Evolutionary conservation across 176 grass and related monocot species (phyloP), one percentile per base, ranked within the genome.

Genomic region (Otatea glauca): DNA sequence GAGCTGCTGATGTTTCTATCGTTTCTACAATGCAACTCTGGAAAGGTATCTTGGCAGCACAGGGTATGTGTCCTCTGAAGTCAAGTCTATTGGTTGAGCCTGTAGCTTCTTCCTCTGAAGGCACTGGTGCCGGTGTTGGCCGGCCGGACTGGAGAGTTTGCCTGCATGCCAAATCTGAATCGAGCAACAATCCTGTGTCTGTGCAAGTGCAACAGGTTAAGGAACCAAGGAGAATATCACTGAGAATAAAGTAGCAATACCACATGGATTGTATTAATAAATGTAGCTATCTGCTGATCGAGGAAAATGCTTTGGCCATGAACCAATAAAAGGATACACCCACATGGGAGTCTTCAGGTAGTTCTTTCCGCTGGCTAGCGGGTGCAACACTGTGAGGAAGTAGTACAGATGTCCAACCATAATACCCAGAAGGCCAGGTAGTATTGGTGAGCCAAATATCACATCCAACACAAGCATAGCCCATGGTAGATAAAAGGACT

Each of bases 401-500:
- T 99, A 99, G 60, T 99, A 99, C 2, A 92, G 65, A 89, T 99
- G 97, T 69, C 97, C 97, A 79, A 92, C 90, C 65, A 96, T 12
- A 35, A 99, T 99, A 55, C 97, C 97, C 70, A 91, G 34, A 88
- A 99, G 86, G 75, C 77, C 81, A 78, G 91, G 93, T 47, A 92
- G 37, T 65, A 94, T 47, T 14, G 13, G 0, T 20, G 97, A 96
- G 20, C 93, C 97, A 68, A 99, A 99, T 89, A 96, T 92, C 67
- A 94, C 47, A 88, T 99, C 93, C 70, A 99, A 63, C 67, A 14
- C 84, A 83, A 99, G 89, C 97, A 99, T 96, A 58, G 82, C 91
- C 93, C 97, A 96, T 66, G 97, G 97, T 85, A 99, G 92, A 93
- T 99, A 99, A 83, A 99, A 99, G 9, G 93, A 89, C 97, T 99